Conservation (phyloP, 2,329 filamentous ascomycete genomes). For the Trichoderma breve region DNA sequence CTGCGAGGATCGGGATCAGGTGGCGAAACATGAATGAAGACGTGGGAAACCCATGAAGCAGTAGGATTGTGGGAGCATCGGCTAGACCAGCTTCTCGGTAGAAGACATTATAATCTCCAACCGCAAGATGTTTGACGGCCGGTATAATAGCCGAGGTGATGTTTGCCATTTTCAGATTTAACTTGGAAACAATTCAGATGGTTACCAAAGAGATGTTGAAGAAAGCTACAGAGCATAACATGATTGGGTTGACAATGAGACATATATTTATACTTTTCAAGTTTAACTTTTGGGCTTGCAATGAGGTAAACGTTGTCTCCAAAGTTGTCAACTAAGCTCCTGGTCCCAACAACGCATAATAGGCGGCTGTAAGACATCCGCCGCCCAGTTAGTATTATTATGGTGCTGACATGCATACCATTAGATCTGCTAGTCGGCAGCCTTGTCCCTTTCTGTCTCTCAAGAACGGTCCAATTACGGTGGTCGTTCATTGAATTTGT, state of each 20-base stretch:
- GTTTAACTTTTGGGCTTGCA: background rate
- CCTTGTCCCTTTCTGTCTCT: background rate
- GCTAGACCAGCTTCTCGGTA: background rate
- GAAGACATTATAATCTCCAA: background rate
- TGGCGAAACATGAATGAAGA: conserved; percentile 3
- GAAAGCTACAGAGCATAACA: background rate
- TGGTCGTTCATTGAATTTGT: background rate
- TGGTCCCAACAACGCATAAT: background rate
- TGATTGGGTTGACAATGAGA: background rate
- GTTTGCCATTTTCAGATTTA: background rate
- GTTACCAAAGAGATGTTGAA: background rate
- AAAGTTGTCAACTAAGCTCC: background rate
- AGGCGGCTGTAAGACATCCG: background rate
- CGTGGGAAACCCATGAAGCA: background rate
- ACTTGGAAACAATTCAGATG: background rate
- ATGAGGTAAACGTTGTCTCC: background rate
- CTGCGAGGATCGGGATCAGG: background rate
- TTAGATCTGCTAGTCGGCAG: background rate
- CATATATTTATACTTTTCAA: background rate
- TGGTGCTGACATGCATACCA: background rate
- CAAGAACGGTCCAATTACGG: background rate
- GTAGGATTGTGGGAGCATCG: background rate
- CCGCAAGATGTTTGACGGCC: background rate
- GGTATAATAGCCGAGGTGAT: background rate
- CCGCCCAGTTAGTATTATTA: background rate